phyloP scores from a whole-genome alignment of 495 filamentous ascomycete species.

The Lineolata rhizophorae region DNA sequence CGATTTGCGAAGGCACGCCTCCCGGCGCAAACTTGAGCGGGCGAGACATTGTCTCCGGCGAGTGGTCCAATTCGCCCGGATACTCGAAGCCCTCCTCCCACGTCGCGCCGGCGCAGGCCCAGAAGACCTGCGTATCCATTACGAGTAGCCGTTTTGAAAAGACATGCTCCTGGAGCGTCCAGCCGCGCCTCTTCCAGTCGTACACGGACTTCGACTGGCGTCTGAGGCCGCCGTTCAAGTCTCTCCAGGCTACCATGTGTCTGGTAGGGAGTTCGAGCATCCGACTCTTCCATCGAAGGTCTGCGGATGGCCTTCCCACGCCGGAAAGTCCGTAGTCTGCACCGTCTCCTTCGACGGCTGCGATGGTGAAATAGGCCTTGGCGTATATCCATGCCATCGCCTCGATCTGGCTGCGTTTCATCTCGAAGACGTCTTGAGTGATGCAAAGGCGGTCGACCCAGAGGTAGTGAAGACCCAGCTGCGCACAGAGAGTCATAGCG shows the following conservation, averaged over 20 bases:
- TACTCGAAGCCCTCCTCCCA: not conserved
- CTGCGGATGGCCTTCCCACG: not conserved
- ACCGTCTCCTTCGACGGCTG: constrained; percentile 1
- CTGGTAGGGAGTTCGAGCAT: not conserved
- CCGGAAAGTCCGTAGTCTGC: not conserved
- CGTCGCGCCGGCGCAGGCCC: not conserved
- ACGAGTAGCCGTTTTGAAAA: not conserved
- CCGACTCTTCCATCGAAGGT: not conserved
- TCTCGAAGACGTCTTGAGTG: constrained; percentile 1
- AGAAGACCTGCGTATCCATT: constrained; percentile 3
- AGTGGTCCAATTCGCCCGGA: too few relatives aligned
- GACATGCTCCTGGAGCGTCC: constrained; percentile 1
- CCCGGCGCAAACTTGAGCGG: too few relatives aligned
- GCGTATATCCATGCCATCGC: constrained; percentile 1
- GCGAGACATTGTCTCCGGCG: too few relatives aligned
- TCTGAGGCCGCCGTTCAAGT: too few relatives aligned
- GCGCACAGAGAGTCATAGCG: constrained; percentile 5
- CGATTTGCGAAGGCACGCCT: too few relatives aligned
- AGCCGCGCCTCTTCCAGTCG: not conserved
- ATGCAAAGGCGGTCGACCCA: constrained; percentile 16
- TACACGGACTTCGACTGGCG: not conserved
- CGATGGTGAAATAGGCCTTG: constrained; percentile 3
- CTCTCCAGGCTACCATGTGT: too few relatives aligned
- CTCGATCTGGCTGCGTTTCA: not conserved
- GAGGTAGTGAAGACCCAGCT: constrained; percentile 9